Conservation (phyloP, 129 eudicot species). For the Calendula officinalis region DNA sequence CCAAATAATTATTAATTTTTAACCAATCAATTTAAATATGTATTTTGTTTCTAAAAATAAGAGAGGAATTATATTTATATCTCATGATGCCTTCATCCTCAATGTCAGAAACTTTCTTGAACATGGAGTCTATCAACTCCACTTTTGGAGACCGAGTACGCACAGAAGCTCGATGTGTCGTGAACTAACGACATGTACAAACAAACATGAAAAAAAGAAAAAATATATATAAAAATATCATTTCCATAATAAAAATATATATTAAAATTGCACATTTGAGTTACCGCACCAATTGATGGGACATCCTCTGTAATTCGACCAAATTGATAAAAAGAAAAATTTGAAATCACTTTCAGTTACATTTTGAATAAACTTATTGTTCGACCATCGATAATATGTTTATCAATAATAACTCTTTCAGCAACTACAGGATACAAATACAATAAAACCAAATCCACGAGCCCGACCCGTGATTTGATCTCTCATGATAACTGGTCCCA, state of each 20-base stretch:
- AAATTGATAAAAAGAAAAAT: too few species aligned
- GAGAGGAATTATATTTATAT: constrained; percentile 16
- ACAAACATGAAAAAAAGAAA: neutral
- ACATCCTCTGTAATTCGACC: constrained; percentile 31
- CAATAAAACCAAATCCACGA: too few species aligned
- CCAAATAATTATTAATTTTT: neutral
- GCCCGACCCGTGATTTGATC: too few species aligned
- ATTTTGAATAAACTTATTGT: too few species aligned
- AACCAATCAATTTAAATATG: neutral
- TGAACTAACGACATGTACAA: constrained; percentile 66
- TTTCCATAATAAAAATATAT: too few species aligned
- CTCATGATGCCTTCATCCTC: constrained; percentile 79
- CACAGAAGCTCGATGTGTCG: constrained; percentile 75
- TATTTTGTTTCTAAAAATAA: neutral
- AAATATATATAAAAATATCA: too few species aligned
- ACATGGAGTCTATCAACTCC: constrained; percentile 68
- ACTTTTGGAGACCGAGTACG: constrained; percentile 68
- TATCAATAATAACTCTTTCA: too few species aligned
- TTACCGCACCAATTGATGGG: constrained; percentile 90
- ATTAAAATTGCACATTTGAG: neutral
- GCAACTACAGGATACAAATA: too few species aligned
- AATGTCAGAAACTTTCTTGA: constrained; percentile 52
- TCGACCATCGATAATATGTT: too few species aligned
- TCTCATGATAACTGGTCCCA: too few species aligned
- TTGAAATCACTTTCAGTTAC: too few species aligned